Percentiles rank a stretch among this genome's conserved stretches.
Conservation (phyloP, 106 monocot genomes). For the Amphibolis antarctica region DNA sequence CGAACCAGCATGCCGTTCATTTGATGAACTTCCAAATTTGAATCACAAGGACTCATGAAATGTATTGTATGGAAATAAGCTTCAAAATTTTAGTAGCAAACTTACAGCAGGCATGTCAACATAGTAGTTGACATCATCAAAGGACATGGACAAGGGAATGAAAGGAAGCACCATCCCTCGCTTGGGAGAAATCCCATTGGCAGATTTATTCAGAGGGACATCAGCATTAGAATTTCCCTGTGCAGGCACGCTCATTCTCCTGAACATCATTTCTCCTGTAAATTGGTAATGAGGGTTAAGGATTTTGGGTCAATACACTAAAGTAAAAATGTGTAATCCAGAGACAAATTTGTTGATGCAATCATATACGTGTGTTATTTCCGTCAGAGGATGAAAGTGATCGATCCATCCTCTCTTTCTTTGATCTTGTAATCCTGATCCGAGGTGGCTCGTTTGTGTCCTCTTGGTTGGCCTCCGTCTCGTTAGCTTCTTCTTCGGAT, state of each 20-base stretch:
- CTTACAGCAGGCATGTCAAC: constrained; percentile 90
- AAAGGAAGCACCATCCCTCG: constrained; percentile 97
- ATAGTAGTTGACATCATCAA: constrained; percentile 78
- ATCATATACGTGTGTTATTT: constrained; percentile 23
- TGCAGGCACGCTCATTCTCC: constrained; percentile 13
- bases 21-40: too few relatives aligned
- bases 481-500: constrained; percentile 32
- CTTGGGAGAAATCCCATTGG: constrained; percentile 23
- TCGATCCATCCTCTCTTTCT: constrained; percentile 10
- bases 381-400: constrained; percentile 19
- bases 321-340: neutral
- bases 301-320: neutral
- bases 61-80: neutral
- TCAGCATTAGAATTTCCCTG: constrained; percentile 14
- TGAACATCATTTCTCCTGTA: constrained; percentile 23
- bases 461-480: constrained; percentile 30
- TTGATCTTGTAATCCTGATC: constrained; percentile 16
- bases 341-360: neutral
- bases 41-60: too few relatives aligned
- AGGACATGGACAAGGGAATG: constrained; percentile 75
- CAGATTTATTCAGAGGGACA: constrained; percentile 13
- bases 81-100: neutral
- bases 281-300: neutral
- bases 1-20: neutral
- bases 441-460: constrained; percentile 14